Conservation (phyloP, 2,329 filamentous ascomycete species). For the Colletotrichum sp. region DNA sequence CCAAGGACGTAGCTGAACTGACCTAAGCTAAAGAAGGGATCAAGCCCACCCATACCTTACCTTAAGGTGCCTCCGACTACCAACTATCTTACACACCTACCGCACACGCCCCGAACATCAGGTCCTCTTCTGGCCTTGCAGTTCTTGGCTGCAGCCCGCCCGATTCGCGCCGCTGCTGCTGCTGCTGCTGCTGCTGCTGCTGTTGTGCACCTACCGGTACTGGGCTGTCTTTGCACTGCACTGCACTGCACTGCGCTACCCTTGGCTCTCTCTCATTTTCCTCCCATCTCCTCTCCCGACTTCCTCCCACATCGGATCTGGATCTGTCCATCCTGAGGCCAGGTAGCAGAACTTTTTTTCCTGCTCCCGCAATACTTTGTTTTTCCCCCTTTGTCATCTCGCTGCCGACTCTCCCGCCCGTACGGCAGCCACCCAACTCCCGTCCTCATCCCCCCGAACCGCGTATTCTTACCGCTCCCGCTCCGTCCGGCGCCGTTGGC, state of each 20-base stretch:
- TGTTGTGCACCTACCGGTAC: not conserved
- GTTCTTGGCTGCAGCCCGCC: not conserved
- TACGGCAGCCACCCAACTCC: not conserved
- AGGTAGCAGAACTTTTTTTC: not conserved
- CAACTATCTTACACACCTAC: not conserved
- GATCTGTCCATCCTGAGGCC: not conserved
- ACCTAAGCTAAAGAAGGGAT: not conserved
- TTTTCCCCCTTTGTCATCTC: not conserved
- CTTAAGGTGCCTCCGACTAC: not conserved
- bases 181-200: not conserved
- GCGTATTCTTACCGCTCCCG: not conserved
- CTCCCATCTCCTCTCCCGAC: conserved; percentile 11
- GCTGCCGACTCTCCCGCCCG: not conserved
- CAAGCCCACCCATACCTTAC: not conserved
- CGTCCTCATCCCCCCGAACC: not conserved
- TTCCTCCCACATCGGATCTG: conserved; percentile 9
- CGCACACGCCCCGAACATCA: not conserved
- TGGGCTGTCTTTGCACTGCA: not conserved
- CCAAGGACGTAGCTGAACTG: not conserved
- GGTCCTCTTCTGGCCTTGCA: not conserved
- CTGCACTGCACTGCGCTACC: not conserved
- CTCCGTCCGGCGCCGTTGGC: conserved; percentile 11
- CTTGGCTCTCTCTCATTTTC: conserved; percentile 1
- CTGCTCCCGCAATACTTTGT: not conserved
- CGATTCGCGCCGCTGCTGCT: not conserved